Percentiles rank a stretch among this genome's conserved stretches.
Evolutionary conservation across 1,284 basidiomycete species (phyloP).

Genomic region (Inonotus obliquus): DNA sequence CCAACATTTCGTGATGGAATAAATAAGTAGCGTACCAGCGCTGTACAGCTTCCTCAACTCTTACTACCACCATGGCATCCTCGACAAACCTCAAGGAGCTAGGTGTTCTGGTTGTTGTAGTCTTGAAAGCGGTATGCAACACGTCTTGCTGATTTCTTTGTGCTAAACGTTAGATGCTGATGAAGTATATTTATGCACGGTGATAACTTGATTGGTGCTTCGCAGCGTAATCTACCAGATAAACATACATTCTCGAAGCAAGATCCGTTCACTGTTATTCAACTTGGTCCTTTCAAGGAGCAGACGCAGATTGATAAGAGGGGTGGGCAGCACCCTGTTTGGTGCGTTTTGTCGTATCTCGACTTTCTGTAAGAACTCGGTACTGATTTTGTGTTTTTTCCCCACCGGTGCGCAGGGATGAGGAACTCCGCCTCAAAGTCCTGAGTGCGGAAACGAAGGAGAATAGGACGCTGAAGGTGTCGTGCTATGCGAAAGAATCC

Average conservation of each 20-base stretch:
- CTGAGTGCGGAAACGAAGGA: conserved; percentile 40
- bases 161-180: not conserved
- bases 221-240: conserved; percentile 55
- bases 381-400: not conserved
- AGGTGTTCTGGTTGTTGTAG: conserved; percentile 68
- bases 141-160: not conserved
- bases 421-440: conserved; percentile 61
- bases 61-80: not conserved
- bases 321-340: conserved; percentile 74
- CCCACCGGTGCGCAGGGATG: conserved; percentile 34
- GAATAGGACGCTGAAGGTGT: conserved; percentile 53
- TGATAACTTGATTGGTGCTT: not conserved
- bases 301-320: conserved; percentile 59
- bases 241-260: conserved; percentile 75
- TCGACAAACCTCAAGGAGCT: conserved; percentile 35
- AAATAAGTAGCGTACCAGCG: not conserved
- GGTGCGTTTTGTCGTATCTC: conserved; percentile 30
- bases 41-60: not conserved
- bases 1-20: not conserved
- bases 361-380: too few species aligned
- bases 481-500: conserved; percentile 61
- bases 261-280: conserved; percentile 58
- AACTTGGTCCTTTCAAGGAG: conserved; percentile 42
- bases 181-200: not conserved
- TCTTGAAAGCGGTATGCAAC: conserved; percentile 53